phyloP scores from a whole-genome alignment of 257 asterid genomes.

The Gardenia jasminoides region DNA sequence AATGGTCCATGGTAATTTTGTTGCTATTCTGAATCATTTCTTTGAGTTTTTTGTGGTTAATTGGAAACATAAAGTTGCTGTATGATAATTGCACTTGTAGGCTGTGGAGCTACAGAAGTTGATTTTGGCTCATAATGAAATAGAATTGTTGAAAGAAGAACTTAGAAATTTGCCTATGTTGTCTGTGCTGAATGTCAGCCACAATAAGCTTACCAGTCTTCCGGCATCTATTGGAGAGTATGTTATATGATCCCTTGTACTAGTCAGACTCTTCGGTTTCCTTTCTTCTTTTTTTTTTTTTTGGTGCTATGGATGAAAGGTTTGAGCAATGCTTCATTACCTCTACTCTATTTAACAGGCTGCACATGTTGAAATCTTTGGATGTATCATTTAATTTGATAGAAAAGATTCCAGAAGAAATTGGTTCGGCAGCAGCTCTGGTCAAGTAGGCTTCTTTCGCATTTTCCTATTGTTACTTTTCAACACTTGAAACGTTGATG shows the following conservation, averaged over 20 bases:
- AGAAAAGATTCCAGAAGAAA: conserved; percentile 66
- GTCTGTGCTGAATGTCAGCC: conserved; percentile 70
- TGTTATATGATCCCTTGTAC: conserved; percentile 20
- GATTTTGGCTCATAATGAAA: conserved; percentile 85
- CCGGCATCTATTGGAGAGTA: conserved; percentile 97
- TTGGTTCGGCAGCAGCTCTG: conserved; percentile 72
- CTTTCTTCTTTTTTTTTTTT: too few relatives aligned
- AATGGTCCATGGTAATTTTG: conserved; percentile 25
- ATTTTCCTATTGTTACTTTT: conserved; percentile 12
- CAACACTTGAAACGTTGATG: too few relatives aligned
- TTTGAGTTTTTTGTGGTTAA: not conserved
- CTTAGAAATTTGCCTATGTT: conserved; percentile 67
- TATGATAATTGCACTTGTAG: conserved; percentile 33
- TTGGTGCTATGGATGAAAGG: not conserved
- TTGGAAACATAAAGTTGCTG: not conserved
- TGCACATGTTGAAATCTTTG: conserved; percentile 67
- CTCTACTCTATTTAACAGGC: conserved; percentile 41
- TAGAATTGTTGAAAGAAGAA: conserved; percentile 76
- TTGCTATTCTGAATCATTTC: not conserved
- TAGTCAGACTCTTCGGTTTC: conserved; percentile 1
- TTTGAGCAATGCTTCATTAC: not conserved
- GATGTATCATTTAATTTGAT: conserved; percentile 75
- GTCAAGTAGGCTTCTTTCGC: conserved; percentile 63
- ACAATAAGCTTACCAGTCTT: conserved; percentile 75
- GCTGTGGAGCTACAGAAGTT: conserved; percentile 94